Evolutionary conservation across 495 filamentous ascomycete species (phyloP), one percentile per base, ranked within the genome.

Genomic region (Tetracladium setigerum): DNA sequence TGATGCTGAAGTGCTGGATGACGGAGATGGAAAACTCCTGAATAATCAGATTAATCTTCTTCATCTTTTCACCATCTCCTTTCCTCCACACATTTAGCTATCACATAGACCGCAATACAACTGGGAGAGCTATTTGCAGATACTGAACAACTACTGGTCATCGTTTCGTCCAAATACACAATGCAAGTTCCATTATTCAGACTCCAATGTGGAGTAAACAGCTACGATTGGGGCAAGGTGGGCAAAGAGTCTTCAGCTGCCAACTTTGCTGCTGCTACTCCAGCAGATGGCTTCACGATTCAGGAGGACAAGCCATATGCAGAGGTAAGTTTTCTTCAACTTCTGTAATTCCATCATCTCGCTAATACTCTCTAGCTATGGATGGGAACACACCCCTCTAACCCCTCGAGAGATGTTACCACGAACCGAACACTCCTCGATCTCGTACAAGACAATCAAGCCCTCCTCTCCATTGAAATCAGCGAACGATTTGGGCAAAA

Each of bases 331-430:
- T 8, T 8, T 34, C 12, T 18, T 17, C 15, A 16, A 34, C 36
- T 30, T 30, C 22, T n/a, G 18, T 45, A 15, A 61, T 32, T 46
- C 27, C 24, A 15, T 38, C 41, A 41, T 19, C n/a, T 43, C 13
- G 10, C 44, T 39, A 31, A 19, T 32, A 22, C 14, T 5, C n/a
- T 47, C 24, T 62, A 95, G 88, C 69, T 98, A 58, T 98, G 92
- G 92, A 97, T 98, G 92, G 92, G 92, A 56, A 97, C 92, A 2
- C 92, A 98, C 59, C 92, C 91, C 18, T 94, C 88, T 34, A 84
- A 95, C 49, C 92, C 92, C 1, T 97, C 92, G 18, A 90, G 84
- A 63, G 92, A 96, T 59, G 58, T 94, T 41, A 67, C 76, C 48
- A 92, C 92, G 2, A 79, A 89, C 64, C 83, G 91, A 3, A 86